These are phyloP conservation scores for Sporothrix luriei DNA, from an alignment of 2,329 filamentous ascomycete genomes.

Conservation along the genomic window DNA sequence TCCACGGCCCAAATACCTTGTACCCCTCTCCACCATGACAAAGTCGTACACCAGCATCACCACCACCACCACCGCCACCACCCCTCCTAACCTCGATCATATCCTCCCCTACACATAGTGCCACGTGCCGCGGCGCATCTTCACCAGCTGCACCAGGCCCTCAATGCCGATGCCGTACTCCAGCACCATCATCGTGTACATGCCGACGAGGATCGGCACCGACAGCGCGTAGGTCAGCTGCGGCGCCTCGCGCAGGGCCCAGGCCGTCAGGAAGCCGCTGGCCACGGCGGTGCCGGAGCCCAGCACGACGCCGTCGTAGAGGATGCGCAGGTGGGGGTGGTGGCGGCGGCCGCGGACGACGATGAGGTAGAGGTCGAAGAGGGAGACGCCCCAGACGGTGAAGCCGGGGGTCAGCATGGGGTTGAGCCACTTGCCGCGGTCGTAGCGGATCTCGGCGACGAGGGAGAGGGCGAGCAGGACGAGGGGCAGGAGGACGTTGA, in stretches of 20 bases:
- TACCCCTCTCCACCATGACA: no score
- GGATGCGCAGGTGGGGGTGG: constrained; percentile 11
- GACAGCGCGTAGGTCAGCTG: not conserved
- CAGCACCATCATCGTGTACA: constrained; percentile 23
- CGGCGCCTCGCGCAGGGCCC: not conserved
- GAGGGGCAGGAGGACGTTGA: constrained; percentile 8
- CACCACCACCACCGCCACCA: not conserved
- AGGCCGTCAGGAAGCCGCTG: constrained; percentile 21
- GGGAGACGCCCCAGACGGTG: not conserved
- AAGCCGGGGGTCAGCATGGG: constrained; percentile 22
- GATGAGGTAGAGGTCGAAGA: not conserved
- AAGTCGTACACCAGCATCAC: no score
- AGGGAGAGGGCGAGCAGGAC: constrained; percentile 9
- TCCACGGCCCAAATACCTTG: no score
- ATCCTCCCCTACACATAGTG: not conserved
- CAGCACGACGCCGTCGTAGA: constrained; percentile 26
- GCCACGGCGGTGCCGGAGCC: constrained; percentile 23
- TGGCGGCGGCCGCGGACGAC: not conserved
- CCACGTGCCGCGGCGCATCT: not conserved
- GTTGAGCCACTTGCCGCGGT: constrained; percentile 15
- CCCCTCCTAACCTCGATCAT: not conserved
- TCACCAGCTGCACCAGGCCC: constrained; percentile 3
- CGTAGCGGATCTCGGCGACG: not conserved
- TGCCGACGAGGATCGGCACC: constrained; percentile 15
- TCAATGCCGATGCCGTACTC: constrained; percentile 17